phyloP scores from a whole-genome alignment of 139 green algal genomes.

The Coelastrella sp. region DNA sequence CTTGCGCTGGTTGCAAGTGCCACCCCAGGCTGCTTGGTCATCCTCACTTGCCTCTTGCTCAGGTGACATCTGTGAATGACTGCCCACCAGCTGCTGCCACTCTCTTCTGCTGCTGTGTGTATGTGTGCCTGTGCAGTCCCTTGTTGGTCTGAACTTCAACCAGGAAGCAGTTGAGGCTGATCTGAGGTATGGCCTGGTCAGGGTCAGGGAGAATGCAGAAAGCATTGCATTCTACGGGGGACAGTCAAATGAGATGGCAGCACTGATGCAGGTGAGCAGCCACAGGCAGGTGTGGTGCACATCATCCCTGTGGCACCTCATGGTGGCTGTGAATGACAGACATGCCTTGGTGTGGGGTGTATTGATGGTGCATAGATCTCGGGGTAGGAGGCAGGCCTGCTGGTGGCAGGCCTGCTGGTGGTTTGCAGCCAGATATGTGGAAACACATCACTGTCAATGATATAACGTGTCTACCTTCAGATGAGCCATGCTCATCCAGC shows the following conservation, averaged over 20 bases:
- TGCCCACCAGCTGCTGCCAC: neutral
- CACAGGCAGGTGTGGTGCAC: neutral
- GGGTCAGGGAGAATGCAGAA: constrained; percentile 96
- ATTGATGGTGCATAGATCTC: too few species aligned
- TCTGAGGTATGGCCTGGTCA: constrained; percentile 88
- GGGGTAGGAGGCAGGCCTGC: too few species aligned
- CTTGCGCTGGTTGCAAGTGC: neutral
- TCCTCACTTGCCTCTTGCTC: too few species aligned
- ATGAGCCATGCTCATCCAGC: too few species aligned
- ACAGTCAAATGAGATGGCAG: constrained; percentile 63
- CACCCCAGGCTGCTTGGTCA: neutral
- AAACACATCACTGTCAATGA: too few species aligned
- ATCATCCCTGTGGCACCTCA: neutral
- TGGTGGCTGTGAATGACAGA: neutral
- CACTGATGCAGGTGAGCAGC: constrained; percentile 39
- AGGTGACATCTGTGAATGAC: neutral
- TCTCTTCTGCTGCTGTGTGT: neutral
- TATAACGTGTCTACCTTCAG: too few species aligned
- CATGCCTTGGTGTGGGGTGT: neutral
- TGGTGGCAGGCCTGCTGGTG: too few species aligned
- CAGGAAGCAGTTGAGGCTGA: constrained; percentile 96
- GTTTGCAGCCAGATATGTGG: too few species aligned
- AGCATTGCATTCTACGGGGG: constrained; percentile 95
- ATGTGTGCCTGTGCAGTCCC: constrained; percentile 56
- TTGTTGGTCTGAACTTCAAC: constrained; percentile 97